phyloP scores from a whole-genome alignment of 2,329 filamentous ascomycete genomes.

The Juglanconis juglandina region DNA sequence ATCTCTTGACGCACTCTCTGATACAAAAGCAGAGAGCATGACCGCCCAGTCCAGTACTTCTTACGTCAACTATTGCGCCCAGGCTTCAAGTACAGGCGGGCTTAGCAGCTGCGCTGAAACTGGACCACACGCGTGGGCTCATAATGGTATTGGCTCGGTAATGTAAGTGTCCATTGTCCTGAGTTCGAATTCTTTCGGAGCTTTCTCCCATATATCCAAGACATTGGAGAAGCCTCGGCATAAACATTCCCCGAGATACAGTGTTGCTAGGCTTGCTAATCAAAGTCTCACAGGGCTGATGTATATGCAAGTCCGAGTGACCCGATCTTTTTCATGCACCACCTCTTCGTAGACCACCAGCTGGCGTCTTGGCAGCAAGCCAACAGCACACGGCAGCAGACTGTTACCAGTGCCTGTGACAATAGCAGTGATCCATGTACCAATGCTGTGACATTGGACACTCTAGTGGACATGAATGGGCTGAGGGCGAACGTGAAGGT shows the following conservation, averaged over 20 bases:
- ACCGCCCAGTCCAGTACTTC: neutral
- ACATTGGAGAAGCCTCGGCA: neutral
- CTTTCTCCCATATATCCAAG: neutral
- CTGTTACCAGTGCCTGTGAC: conserved; percentile 1
- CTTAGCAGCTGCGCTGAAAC: conserved; percentile 1
- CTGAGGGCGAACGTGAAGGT: neutral
- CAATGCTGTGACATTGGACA: neutral
- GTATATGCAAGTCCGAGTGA: conserved; percentile 1
- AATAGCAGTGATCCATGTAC: conserved; percentile 2
- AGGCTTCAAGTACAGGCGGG: neutral
- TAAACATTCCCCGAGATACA: too few relatives aligned
- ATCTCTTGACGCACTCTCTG: neutral
- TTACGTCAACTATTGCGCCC: neutral
- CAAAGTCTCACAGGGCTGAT: neutral
- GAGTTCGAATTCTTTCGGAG: neutral
- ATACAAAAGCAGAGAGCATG: neutral
- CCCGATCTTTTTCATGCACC: conserved; percentile 11
- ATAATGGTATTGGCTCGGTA: conserved; percentile 8
- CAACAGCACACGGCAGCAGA: neutral
- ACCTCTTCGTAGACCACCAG: conserved; percentile 4
- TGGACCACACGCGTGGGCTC: conserved; percentile 6
- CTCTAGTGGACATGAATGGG: conserved; percentile 6
- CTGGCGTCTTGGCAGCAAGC: conserved; percentile 5
- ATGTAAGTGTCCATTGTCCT: neutral
- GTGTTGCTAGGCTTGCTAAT: neutral